Evolutionary conservation across 1,139 yeast genomes (phyloP).

Genomic region (Hemisphaericaspora xylofermentans): DNA sequence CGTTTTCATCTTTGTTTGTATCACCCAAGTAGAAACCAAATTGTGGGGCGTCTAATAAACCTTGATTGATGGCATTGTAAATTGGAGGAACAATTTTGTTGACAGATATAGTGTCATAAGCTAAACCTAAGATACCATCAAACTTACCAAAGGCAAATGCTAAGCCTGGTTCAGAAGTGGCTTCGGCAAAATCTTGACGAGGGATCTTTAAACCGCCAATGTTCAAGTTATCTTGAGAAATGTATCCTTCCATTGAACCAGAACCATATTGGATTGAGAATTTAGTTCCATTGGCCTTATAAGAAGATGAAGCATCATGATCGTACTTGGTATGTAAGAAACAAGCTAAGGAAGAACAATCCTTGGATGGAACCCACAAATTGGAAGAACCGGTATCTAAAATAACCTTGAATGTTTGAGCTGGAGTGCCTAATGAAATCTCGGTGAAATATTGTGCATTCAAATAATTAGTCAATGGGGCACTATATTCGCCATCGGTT

Average conservation of each 20-base stretch:
- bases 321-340: slow-evolving; percentile 89
- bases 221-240: slow-evolving; percentile 77
- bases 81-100: slow-evolving; percentile 89
- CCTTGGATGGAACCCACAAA: slow-evolving; percentile 90
- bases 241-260: slow-evolving; percentile 87
- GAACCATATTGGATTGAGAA: slow-evolving; percentile 89
- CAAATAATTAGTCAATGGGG: slow-evolving; percentile 87
- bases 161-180: slow-evolving; percentile 94
- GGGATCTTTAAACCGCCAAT: slow-evolving; percentile 85
- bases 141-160: slow-evolving; percentile 98
- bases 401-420: slow-evolving; percentile 84
- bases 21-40: slow-evolving; percentile 92
- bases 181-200: slow-evolving; percentile 92
- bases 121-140: slow-evolving; percentile 95
- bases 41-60: slow-evolving; percentile 76
- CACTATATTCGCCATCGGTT: slow-evolving; percentile 47
- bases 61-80: slow-evolving; percentile 81
- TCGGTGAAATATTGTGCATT: slow-evolving; percentile 96
- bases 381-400: slow-evolving; percentile 96
- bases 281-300: slow-evolving; percentile 80
- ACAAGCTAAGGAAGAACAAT: slow-evolving; percentile 92
- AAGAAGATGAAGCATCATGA: slow-evolving; percentile 74
- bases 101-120: slow-evolving; percentile 87
- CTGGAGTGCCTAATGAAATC: slow-evolving; percentile 87
- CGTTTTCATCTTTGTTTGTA: slow-evolving; percentile 56